Evolutionary conservation across 768 basidiomycete genomes (phyloP), one percentile per base, ranked within the genome.

Genomic region (Sarcodon aspratus): DNA sequence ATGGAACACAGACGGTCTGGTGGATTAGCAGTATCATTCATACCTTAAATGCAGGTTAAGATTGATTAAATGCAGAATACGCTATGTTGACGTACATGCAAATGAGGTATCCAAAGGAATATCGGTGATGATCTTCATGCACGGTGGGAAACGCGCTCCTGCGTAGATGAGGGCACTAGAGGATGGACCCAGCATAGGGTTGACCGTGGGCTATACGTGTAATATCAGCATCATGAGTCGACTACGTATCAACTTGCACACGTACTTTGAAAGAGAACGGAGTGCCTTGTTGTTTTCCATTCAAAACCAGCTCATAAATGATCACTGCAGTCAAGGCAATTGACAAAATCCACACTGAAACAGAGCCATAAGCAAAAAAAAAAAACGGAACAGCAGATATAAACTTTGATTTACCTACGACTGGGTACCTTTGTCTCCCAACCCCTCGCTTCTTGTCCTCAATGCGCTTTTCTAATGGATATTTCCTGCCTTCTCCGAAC

Each of bases 91-190:
- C 76, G 49, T 56, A 86, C 86, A 89, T 48, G 76, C 72, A 43
- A 88, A 66, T 13, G 61, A 60, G 0, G 74, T 75, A 3, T 75
- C 73, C 12, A 71, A 69, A 37, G 80, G 73, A 9, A 89, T 63
- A 9, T 65, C 72, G 32, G 64, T 55, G 7, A 92, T 79, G 6
- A 63, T 55, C 60, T 91, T 93, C 87, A 94, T 94, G 57, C 92
- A 95, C 0, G 93, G 86, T 11, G 89, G 87, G 60, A 93, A 96
- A 27, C 95, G 85, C 18, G 95, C 92, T 3, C 94, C 94, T 46
- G 90, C 68, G 57, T 85, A 78, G 50, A 97, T 89, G 11, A 98
- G 69, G 2, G 84, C 90, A 43, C 81, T 82, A 44, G 75, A 77
- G 0, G 88, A 85, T 3, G 95, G 95, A 2, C 95, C 95, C 13